Evolutionary conservation across 148 eudicot genomes (phyloP).

Genomic region (Cornus florida): DNA sequence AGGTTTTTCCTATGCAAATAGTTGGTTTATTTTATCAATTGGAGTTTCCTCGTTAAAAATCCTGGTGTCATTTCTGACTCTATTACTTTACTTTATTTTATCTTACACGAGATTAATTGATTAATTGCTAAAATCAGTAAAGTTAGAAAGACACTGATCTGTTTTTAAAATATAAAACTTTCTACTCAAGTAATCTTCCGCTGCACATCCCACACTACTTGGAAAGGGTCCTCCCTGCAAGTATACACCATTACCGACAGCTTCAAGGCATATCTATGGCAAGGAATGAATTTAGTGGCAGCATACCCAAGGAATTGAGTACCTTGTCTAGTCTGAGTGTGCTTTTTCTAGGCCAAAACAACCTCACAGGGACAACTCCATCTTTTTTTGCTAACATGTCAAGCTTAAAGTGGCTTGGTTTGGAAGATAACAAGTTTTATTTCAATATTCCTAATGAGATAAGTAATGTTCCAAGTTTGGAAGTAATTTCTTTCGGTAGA

Average conservation of each 20-base stretch:
- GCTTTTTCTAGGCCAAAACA: background rate
- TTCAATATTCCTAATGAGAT: slow-evolving; percentile 13
- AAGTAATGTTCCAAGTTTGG: slow-evolving; percentile 3
- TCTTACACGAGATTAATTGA: too few species aligned
- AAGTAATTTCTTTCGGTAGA: background rate
- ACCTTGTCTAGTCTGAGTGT: background rate
- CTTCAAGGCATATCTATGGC: background rate
- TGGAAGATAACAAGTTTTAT: slow-evolving; percentile 1
- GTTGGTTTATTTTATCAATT: too few species aligned
- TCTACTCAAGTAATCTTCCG: too few species aligned
- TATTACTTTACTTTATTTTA: too few species aligned
- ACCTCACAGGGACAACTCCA: slow-evolving; percentile 15
- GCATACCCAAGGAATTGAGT: background rate
- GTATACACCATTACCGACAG: background rate
- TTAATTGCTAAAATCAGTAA: too few species aligned
- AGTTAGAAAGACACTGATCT: too few species aligned
- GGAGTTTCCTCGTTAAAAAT: too few species aligned
- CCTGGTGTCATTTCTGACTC: too few species aligned
- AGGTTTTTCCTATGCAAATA: too few species aligned
- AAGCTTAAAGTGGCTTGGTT: background rate
- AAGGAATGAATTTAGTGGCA: background rate
- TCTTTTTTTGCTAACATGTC: background rate
- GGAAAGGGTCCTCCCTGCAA: background rate
- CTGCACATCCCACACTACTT: background rate
- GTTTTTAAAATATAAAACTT: too few species aligned